Base-by-base conservation (phyloP, 2,329 filamentous ascomycete genomes). In the Cladosporium oxysporum region DNA sequence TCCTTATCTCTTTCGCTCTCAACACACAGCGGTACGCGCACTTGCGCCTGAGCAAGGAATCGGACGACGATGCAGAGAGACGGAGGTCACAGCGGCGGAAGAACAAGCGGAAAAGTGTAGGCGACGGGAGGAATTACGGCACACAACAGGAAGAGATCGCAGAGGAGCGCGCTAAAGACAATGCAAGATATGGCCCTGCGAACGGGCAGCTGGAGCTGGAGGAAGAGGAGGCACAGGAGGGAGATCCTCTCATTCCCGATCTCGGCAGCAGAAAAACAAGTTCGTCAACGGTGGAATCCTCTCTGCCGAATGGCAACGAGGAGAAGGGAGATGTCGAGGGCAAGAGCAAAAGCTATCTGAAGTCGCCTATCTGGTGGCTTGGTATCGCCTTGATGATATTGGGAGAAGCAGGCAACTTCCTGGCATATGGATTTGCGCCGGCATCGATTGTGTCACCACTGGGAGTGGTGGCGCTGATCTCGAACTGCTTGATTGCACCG, bases 11-110 rank as follows among this genome's bases (percentile, higher is more conserved):
- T 0, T 88, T 99, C 69, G 95, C 95, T 14, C 87, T 99, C 68
- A 99, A 99, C 76, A 94, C 96, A 59, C 95, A 99, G 79, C 88
- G 95, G 70, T 98, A 98, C 77, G 94, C 95, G 37, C 95, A 99
- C 76, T 92, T 95, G 66, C 87, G 90, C 65, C 85, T 99, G 68
- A 88, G 92, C 68, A 85, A 89, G 71, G 88, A 93, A 76, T 87
- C 85, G 71, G 83, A 85, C 55, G 84, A 86, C 68, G 52, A 65
- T 47, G 69, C 71, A 44, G 71, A 75, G 64, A 73, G 73, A 62
- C 62, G 66, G 44, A 77, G 76, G 62, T 76, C 33, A 21, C 58
- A 66, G 53, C 59, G 74, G 69, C 69, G 71, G 70, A 67, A 69
- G 74, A 69, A 66, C 47, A 59, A 37, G 7, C 58, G 60, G 62